Base-by-base conservation (phyloP, 139 green algal species). In the Pseudopediastrum boryanum region DNA sequence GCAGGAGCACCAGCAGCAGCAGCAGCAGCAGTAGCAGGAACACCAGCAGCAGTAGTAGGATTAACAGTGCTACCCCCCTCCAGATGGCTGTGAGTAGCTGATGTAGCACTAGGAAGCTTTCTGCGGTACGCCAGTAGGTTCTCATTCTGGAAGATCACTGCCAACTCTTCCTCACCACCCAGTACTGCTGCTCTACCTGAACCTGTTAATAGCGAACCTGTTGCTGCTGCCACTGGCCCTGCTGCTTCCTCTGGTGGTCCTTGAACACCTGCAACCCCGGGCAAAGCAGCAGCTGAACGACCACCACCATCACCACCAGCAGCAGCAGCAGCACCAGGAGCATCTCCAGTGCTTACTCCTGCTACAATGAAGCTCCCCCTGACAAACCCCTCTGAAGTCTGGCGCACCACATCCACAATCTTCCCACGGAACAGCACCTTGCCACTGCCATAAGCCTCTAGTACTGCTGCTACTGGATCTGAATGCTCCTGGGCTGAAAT, bases 121-220 rank as follows among this genome's bases (percentile, higher is more conserved):
- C n/a, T n/a, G 33, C 46, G 13, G 16, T 8, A 42, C 0, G 79
- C 72, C 25, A 87, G 23, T 44, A 89, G 64, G 75, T 87, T 89
- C 56, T 89, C 85, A 68, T 89, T 89, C 42, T 86, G 82, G 29
- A 86, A 82, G 1, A 59, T 56, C 9, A 68, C 65, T 21, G 51
- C 36, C 51, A 78, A 4, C 29, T 65, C 51, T n/a, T n/a, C n/a
- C n/a, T n/a, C n/a, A n/a, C n/a, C n/a, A n/a, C n/a, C n/a, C n/a
- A n/a, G 12, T 33, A 41, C 5, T 59, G 50, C 50, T 59, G 50
- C 50, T 59, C 19, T 21, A 27, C 19, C 50, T 56, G 50, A 25
- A 41, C n/a, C 66, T 58, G 41, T n/a, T 74, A 42, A 25, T 46
- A 35, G 12, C 23, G 62, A 5, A 43, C 25, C 9, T 27, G 16